Base-by-base conservation (phyloP, 495 filamentous ascomycete species). In the Penicillium coprophilum region DNA sequence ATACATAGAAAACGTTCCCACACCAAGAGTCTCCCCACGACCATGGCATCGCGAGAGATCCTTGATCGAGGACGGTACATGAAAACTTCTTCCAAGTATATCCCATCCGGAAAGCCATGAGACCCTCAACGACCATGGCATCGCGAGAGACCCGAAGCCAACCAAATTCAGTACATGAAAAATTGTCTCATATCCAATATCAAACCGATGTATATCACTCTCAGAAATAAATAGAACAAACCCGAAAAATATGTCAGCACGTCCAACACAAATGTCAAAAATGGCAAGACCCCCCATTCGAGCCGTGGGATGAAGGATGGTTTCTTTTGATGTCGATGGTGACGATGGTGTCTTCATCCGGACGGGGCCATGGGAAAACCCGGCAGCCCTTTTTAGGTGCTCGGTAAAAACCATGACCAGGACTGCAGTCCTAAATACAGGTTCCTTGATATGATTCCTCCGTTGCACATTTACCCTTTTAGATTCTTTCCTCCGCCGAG, bases 311-410 rank as follows among this genome's bases (percentile, higher is more conserved):
- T 47, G 49, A 27, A 30, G n/a, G 7, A 28, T 51, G 17, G 11
- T 47, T 47, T 31, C 7, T 28, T 46, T 12, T 46, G 23, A 8
- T 28, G 15, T 43, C 3, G 20, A 23, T 27, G n/a, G 11, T 32
- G 46, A 46, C 28, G 32, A 38, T 39, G 32, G 27, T 10, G 15
- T 15, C 27, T 30, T 30, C 45, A 28, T 12, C 21, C 31, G 3
- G 34, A 38, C 36, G 50, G 34, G 38, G 23, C 39, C 24, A 52
- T 43, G 50, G 50, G 36, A 52, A 52, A 52, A 52, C 38, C 46
- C 50, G 20, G 23, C 43, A 28, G 32, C 27, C 27, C 23, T 31
- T 52, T 17, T 43, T 31, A n/a, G 24, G 24, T 31, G 50, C 45
- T 27, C 12, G 49, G 50, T 24, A 39, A 52, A 52, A 52, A 43